Evolutionary conservation across 2,329 filamentous ascomycete genomes (phyloP).

Genomic region (Trichoderma harzianum): DNA sequence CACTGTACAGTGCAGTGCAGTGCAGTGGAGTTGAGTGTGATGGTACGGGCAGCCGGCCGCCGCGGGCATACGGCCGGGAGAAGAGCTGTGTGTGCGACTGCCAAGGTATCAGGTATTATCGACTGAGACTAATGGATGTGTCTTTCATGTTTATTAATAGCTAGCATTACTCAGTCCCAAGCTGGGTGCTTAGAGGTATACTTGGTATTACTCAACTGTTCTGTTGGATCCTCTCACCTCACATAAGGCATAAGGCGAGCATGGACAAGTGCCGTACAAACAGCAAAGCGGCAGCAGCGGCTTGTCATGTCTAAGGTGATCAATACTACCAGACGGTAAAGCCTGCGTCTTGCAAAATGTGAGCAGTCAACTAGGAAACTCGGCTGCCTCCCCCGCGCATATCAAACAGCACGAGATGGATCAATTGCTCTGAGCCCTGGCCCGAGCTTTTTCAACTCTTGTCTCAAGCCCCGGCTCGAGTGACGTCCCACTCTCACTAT

Average conservation of each 20-base stretch:
- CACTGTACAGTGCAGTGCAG: background rate
- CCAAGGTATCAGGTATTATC: background rate
- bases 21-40: background rate
- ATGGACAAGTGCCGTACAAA: background rate
- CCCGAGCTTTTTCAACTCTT: background rate
- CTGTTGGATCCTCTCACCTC: background rate
- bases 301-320: background rate
- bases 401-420: background rate
- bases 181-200: background rate
- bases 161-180: background rate
- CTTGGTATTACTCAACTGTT: background rate
- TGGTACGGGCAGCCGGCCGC: no score
- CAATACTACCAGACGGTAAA: background rate
- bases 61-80: background rate
- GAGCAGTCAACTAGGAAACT: slow-evolving; percentile 1
- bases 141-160: background rate
- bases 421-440: background rate
- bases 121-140: background rate
- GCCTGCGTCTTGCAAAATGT: background rate
- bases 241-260: background rate
- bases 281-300: background rate
- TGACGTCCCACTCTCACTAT: background rate
- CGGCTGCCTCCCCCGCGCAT: background rate
- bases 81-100: no score
- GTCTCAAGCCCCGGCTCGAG: background rate